phyloP scores from a whole-genome alignment of 192 early-diverging fungal genomes.

The Thoreauomyces humboldtii region DNA sequence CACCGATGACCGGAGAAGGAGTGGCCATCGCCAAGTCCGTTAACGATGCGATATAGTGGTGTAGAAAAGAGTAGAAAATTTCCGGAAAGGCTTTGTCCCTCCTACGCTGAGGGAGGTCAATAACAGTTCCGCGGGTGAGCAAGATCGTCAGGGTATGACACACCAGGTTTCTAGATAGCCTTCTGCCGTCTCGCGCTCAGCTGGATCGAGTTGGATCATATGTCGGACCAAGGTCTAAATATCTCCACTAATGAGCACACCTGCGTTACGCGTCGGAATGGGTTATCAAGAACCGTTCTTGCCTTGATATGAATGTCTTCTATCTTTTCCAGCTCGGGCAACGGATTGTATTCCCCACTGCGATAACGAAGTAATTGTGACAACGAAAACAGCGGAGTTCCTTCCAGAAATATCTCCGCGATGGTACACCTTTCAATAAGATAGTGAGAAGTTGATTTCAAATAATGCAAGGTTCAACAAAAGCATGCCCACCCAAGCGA shows the following conservation, averaged over 20 bases:
- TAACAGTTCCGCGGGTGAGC: conserved; percentile 8
- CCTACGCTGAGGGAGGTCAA: conserved; percentile 35
- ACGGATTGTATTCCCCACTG: conserved; percentile 71
- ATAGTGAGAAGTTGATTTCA: conserved; percentile 40
- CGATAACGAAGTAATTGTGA: conserved; percentile 90
- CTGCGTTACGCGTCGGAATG: too few species aligned
- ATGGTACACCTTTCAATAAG: conserved; percentile 59
- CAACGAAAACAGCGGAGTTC: conserved; percentile 85
- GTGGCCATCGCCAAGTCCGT: conserved; percentile 45
- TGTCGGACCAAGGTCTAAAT: conserved; percentile 66
- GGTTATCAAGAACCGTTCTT: not conserved
- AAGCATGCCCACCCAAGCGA: conserved; percentile 67
- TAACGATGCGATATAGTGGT: conserved; percentile 65
- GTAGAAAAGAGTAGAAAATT: conserved; percentile 72
- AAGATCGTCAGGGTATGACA: conserved; percentile 7
- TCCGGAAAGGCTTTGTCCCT: conserved; percentile 73
- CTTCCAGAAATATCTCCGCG: conserved; percentile 93
- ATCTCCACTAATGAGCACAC: conserved; percentile 6
- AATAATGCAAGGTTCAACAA: not conserved
- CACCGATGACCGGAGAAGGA: not conserved
- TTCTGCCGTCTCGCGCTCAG: conserved; percentile 67
- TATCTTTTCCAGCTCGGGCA: conserved; percentile 73
- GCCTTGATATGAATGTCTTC: conserved; percentile 75
- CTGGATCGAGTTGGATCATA: conserved; percentile 88
- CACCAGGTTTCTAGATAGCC: conserved; percentile 76